Evolutionary conservation across 495 filamentous ascomycete genomes (phyloP).

Genomic region (Xylaria scruposa): DNA sequence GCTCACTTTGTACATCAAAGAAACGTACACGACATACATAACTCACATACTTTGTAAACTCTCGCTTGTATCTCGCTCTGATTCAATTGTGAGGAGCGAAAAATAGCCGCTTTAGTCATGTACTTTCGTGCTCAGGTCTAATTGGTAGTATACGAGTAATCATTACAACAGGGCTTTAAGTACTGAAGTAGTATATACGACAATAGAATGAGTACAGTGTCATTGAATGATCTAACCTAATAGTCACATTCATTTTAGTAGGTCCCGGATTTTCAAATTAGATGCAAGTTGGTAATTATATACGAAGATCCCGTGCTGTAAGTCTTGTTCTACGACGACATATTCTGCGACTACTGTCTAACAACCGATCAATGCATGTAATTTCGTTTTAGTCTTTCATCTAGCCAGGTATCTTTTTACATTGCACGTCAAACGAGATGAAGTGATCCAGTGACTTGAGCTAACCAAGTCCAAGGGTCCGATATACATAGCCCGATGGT

Average conservation of each 20-base stretch:
- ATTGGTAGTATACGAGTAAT: background rate
- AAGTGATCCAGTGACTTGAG: background rate
- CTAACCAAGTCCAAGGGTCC: background rate
- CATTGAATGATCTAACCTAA: no score
- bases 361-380: background rate
- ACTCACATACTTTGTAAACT: background rate
- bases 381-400: background rate
- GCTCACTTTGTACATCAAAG: background rate
- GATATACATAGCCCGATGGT: background rate
- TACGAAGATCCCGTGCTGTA: background rate
- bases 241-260: background rate
- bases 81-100: background rate
- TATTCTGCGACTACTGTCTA: background rate
- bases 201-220: background rate
- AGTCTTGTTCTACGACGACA: background rate
- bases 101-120: background rate
- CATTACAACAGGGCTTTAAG: background rate
- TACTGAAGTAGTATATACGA: background rate
- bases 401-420: background rate
- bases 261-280: background rate
- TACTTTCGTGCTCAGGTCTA: background rate
- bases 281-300: background rate
- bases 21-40: background rate
- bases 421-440: background rate
- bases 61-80: background rate